Conservation (phyloP, 2,329 filamentous ascomycete genomes). For the Aspergillus floridensis region DNA sequence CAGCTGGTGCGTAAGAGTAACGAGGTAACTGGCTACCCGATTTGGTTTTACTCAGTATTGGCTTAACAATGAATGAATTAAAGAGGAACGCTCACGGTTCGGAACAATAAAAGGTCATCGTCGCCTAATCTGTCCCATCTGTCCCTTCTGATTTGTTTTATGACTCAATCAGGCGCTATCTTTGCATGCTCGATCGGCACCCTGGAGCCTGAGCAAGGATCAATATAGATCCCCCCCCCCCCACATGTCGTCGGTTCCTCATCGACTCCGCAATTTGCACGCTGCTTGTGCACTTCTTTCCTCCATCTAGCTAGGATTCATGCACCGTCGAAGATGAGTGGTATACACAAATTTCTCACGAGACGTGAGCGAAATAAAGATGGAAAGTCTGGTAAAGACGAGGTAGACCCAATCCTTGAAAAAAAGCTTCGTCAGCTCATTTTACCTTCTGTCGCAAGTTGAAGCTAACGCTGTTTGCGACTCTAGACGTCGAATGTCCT, state of each 20-base stretch:
- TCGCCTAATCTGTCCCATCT: constrained; percentile 21
- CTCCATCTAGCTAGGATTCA: constrained; percentile 5
- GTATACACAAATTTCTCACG: constrained; percentile 43
- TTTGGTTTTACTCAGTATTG: neutral
- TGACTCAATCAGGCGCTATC: constrained; percentile 9
- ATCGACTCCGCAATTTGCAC: constrained; percentile 3
- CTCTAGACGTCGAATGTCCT: constrained; percentile 24
- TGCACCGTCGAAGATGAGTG: constrained; percentile 33
- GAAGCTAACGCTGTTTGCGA: neutral
- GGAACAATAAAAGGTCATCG: constrained; percentile 13
- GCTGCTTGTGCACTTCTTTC: constrained; percentile 5
- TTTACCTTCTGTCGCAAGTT: neutral
- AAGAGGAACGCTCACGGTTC: neutral
- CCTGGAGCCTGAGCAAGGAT: constrained; percentile 27
- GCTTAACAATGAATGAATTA: neutral
- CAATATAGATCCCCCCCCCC: constrained; percentile 16
- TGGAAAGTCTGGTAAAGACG: constrained; percentile 34
- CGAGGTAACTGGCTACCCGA: constrained; percentile 3
- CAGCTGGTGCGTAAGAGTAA: constrained; percentile 20
- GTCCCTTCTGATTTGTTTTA: constrained; percentile 25
- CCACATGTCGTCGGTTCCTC: constrained; percentile 26
- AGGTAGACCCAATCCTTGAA: constrained; percentile 20
- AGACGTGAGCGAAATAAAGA: constrained; percentile 36
- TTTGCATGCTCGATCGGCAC: constrained; percentile 23
- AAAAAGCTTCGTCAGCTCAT: constrained; percentile 12